phyloP scores from a whole-genome alignment of 169 alveolate species.

The Ophryocystis elektroscirrha region DNA sequence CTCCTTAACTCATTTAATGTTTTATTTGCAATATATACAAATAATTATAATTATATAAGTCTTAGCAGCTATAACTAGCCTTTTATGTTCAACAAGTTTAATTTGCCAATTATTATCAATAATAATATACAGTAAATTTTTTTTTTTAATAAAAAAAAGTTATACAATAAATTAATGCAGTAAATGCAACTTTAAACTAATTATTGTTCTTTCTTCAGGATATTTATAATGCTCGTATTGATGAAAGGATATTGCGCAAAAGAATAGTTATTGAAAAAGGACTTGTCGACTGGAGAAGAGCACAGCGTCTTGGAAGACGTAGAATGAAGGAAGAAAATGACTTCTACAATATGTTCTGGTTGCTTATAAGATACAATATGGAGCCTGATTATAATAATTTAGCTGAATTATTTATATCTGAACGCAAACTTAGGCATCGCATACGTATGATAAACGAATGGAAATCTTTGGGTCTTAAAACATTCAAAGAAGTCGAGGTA shows the following conservation, averaged over 20 bases:
- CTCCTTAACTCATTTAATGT: too few species aligned
- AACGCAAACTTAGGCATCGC: slow-evolving; percentile 48
- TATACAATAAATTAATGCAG: too few species aligned
- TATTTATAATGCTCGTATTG: slow-evolving; percentile 62
- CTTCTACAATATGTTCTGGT: slow-evolving; percentile 49
- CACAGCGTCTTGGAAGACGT: slow-evolving; percentile 58
- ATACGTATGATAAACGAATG: slow-evolving; percentile 52
- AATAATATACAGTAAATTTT: too few species aligned
- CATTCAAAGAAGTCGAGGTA: slow-evolving; percentile 51
- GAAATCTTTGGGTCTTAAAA: slow-evolving; percentile 57
- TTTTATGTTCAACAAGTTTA: too few species aligned
- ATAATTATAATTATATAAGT: too few species aligned
- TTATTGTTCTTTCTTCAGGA: too few species aligned
- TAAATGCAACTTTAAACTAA: too few species aligned
- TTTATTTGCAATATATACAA: too few species aligned
- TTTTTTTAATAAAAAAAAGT: too few species aligned
- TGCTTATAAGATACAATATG: slow-evolving; percentile 54
- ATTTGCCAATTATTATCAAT: too few species aligned
- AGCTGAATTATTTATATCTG: slow-evolving; percentile 50
- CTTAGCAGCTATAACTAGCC: too few species aligned
- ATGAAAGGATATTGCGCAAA: slow-evolving; percentile 59
- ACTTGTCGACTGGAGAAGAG: slow-evolving; percentile 49
- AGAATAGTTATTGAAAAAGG: slow-evolving; percentile 51
- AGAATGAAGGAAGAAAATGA: slow-evolving; percentile 63
- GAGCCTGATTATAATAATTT: slow-evolving; percentile 60